Base-by-base conservation (phyloP, 495 filamentous ascomycete species). In the Rusavskia elegans region DNA sequence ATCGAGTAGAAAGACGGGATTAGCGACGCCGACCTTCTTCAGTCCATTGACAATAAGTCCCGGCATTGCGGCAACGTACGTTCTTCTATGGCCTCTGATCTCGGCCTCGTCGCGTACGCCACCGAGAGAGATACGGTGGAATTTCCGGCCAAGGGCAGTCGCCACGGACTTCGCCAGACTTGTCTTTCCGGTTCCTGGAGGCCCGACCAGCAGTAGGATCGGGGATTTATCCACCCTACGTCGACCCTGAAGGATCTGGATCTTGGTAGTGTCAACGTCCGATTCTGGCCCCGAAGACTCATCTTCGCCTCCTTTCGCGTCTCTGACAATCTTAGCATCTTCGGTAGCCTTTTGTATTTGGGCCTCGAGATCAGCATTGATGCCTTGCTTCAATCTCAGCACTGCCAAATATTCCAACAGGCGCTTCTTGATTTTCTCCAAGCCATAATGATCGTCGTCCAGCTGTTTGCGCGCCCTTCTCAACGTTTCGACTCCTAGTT, bases 11-110 rank as follows among this genome's bases (percentile, higher is more conserved):
- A 97, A 89, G 32, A 99, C 90, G 2, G 93, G 93, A 61, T 99
- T 99, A 3, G 87, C 80, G 17, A 97, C 89, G 37, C 89, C 90
- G 45, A 92, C 93, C 65, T 97, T 99, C 73, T 90, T 93, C 49
- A 99, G 68, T 5, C 90, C 93, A 64, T 86, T 87, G 45, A 96
- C 89, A 49, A 99, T 85, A 45, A 97, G 69, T 30, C 93, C 93
- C 11, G 93, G 93, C 92, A 99, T 96, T 46, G 93, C 93, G 13
- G 93, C 93, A 51, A 99, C 92, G 64, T 99, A 99, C 2, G 93
- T 99, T 48, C 93, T 78, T 41, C 93, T 79, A 67, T 99, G 93
- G 6, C 93, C 93, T 45, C 93, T 75, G 54, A 99, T 97, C 68
- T 97, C 93, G 7, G 93, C 93, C 64, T 99, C 93, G 59, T 97